Evolutionary conservation across 495 filamentous ascomycete species (phyloP), one percentile per base, ranked within the genome.

Genomic region (Penicillium steckii): DNA sequence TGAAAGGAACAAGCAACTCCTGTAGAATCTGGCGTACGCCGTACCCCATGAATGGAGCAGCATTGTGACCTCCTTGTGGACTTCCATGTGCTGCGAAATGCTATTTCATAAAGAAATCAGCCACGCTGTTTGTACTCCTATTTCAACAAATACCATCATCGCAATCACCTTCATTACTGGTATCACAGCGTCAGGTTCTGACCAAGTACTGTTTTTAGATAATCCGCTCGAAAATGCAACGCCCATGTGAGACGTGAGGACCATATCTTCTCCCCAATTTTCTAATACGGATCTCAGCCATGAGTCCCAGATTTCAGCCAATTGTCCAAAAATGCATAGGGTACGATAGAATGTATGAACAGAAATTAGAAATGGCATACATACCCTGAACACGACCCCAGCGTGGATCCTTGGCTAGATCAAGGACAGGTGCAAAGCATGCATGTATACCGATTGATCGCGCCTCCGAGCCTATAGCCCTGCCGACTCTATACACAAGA

Each of bases 11-110:
- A 8, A 53, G 50, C 43, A 53, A 46, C 22, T 53, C 50, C 10
- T 53, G 50, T 5, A 53, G 42, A 2, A 53, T 32, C 13, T 53
- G 42, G 1, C 50, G 50, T 3, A 43, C 41, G 21, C 50, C 50
- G 15, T 53, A 53, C 2, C 50, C 50, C 50, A 53, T 53, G 43
- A 53, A 53, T 1, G 50, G 50, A 8, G 50, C 50, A 3, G 50
- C 50, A 23, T 53, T 53, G 23, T 53, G 50, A 8, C 50, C 50
- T 3, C 42, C 50, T 18, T 53, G 50, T 3, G 50, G 50, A 23
- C 50, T 53, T 1, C 50, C 50, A 23, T 53, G 50, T 1, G 50
- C 50, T 15, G 50, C 50, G 18, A 53, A 53, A 30, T 53, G 50
- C 50, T 53, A 26, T 30, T 32, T 6, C 2, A 32, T 12, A 2